Conservation (phyloP, 1,284 basidiomycete genomes). For the Ganoderma lucidum region DNA sequence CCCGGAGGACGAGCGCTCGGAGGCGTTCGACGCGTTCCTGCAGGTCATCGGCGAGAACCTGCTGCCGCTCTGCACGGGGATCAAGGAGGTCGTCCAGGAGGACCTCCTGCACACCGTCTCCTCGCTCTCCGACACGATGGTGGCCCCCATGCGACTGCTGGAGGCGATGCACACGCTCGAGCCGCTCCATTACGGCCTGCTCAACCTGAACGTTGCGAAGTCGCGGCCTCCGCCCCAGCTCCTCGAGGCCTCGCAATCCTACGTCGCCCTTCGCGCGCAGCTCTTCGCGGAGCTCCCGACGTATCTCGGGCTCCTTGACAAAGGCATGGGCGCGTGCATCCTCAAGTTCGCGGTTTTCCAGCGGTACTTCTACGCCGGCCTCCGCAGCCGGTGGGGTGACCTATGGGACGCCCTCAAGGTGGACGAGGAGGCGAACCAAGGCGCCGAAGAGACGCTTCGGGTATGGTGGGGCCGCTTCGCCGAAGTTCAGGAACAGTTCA, state of each 20-base stretch:
- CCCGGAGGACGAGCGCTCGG: constrained; percentile 52
- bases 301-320: constrained; percentile 64
- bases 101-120: constrained; percentile 63
- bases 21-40: constrained; percentile 80
- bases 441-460: constrained; percentile 67
- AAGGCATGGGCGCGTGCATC: constrained; percentile 60
- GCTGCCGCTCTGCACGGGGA: constrained; percentile 55
- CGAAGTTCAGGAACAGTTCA: constrained; percentile 63
- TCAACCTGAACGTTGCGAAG: constrained; percentile 68
- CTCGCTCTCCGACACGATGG: constrained; percentile 61
- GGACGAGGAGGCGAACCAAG: constrained; percentile 74
- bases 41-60: constrained; percentile 63
- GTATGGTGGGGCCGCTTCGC: constrained; percentile 74
- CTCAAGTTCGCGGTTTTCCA: constrained; percentile 63
- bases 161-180: constrained; percentile 74
- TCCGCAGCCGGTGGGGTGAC: constrained; percentile 71
- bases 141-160: constrained; percentile 69
- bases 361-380: constrained; percentile 61
- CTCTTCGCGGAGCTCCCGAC: constrained; percentile 72
- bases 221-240: constrained; percentile 69
- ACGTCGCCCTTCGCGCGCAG: constrained; percentile 75
- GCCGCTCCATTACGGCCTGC: constrained; percentile 69
- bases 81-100: constrained; percentile 57
- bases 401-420: constrained; percentile 81
- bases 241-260: constrained; percentile 74